Evolutionary conservation across 805 yeast genomes (phyloP).

Genomic region (Candida piceae): DNA sequence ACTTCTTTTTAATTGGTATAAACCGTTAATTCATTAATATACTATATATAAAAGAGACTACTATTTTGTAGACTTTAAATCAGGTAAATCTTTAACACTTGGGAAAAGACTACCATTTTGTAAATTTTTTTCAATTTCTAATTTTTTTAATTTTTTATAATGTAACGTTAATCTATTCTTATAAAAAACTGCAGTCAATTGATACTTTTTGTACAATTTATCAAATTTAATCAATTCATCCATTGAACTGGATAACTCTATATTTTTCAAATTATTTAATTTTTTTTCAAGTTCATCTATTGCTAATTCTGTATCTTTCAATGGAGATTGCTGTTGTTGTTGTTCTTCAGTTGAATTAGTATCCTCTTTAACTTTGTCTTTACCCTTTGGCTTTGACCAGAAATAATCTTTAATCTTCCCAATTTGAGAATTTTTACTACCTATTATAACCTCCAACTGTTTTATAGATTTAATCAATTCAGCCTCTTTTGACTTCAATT

Average conservation of each 20-base stretch:
- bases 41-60: no score
- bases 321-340: no score
- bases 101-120: conserved; percentile 38
- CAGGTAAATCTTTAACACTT: conserved; percentile 20
- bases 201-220: conserved; percentile 33
- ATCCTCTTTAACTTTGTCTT: conserved; percentile 9
- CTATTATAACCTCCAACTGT: conserved; percentile 29
- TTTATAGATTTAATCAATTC: conserved; percentile 30
- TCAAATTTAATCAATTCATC: conserved; percentile 17
- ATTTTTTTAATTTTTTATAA: conserved; percentile 30
- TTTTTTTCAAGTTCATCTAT: conserved; percentile 5
- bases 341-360: no score
- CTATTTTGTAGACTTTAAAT: no score
- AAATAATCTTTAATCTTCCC: conserved; percentile 23
- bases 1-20: no score
- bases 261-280: conserved; percentile 5
- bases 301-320: conserved; percentile 8
- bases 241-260: conserved; percentile 5
- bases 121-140: conserved; percentile 29
- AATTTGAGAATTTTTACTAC: conserved; percentile 19
- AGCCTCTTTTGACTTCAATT: conserved; percentile 21
- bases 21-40: no score
- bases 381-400: conserved; percentile 14
- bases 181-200: conserved; percentile 38
- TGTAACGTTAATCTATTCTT: conserved; percentile 34